Evolutionary conservation across 345 rosid species (phyloP).

Genomic region (Citrus cavaleriei): DNA sequence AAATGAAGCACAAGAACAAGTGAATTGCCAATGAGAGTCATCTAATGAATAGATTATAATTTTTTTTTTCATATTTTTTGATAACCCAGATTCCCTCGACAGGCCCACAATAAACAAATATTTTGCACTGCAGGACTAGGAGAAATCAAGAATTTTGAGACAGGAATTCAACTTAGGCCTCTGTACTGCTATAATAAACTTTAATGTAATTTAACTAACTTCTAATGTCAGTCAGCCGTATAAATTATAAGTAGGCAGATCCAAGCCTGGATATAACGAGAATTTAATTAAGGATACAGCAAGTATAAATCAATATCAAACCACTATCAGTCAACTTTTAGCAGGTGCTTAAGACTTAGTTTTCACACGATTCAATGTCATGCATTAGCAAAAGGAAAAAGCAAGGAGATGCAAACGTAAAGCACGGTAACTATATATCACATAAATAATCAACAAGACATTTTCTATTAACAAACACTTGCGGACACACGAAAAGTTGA

Average conservation of each 20-base stretch:
- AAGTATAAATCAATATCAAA: not conserved
- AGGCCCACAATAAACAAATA: not conserved
- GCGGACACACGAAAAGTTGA: not conserved
- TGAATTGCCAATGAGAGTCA: not conserved
- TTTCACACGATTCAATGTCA: not conserved
- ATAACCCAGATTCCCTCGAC: too few relatives aligned
- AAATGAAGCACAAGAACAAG: not conserved
- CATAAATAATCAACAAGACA: not conserved
- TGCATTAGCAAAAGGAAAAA: not conserved
- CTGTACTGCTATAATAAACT: not conserved
- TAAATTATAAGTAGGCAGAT: not conserved
- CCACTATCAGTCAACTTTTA: not conserved
- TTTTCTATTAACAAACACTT: not conserved
- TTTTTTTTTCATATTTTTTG: too few relatives aligned
- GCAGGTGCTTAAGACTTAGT: not conserved
- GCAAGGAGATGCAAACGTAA: not conserved
- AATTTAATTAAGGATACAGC: not conserved
- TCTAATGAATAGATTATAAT: not conserved
- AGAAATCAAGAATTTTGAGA: not conserved
- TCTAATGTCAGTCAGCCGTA: not conserved
- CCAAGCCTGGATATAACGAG: not conserved
- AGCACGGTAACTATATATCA: not conserved
- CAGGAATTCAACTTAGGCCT: not conserved
- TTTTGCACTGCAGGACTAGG: not conserved
- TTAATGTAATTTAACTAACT: not conserved